Base-by-base conservation (phyloP, 495 filamentous ascomycete genomes). In the Aspergillus ostianus region DNA sequence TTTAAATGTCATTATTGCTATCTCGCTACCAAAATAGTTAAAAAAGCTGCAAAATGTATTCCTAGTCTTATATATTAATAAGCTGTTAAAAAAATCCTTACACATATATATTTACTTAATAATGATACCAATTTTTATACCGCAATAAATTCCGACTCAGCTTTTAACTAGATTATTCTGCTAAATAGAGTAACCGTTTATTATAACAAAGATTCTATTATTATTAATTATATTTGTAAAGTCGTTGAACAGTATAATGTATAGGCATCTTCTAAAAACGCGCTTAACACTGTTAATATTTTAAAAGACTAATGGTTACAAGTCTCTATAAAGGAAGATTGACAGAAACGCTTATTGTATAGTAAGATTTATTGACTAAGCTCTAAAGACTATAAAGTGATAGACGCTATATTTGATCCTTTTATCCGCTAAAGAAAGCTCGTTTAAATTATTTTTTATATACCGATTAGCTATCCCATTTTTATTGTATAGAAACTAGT, bases 161-260 rank as follows among this genome's bases (percentile, higher is more conserved):
- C 27, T 29, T 29, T 29, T 4, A 29, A 29, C 8, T 4, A 29
- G 4, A 29, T 29, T 29, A 29, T 29, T 29, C 4, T n/a, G n/a
- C n/a, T n/a, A n/a, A n/a, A n/a, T n/a, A n/a, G n/a, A n/a, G n/a
- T 26, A 26, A 53, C 30, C 12, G 30, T 53, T 53, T 26, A 26
- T 30, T 12, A 30, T 53, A 26, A 53, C 18, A 53, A 53, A 27
- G 18, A 13, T 5, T 30, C 26, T 21, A 53, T n/a, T 30, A n/a
- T n/a, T n/a, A n/a, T n/a, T n/a, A n/a, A 53, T 30, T 27, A 53
- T 53, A 53, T 53, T 32, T 53, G 18, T 53, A 53, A 53, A 32
- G 30, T 53, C 3, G 2, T 30, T 53, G 29, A 26, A 17, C 12
- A 26, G 18, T 30, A 30, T 51, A 26, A 2, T 53, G n/a, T 27